Evolutionary conservation across 2,329 filamentous ascomycete genomes (phyloP), one percentile per base, ranked within the genome.

Genomic region (Fusarium succisae): DNA sequence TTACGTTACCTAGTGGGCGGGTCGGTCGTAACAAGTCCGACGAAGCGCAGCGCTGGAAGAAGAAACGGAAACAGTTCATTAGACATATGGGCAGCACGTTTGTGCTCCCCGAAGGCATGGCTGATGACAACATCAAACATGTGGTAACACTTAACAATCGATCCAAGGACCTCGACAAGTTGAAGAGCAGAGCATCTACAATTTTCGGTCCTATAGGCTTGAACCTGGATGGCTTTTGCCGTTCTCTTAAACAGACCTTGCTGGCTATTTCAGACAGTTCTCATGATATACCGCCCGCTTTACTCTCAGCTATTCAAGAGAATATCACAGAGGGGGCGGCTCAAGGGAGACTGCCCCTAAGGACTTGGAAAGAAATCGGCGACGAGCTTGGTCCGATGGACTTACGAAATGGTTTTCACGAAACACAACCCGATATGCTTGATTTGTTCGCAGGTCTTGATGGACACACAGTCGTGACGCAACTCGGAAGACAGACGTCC

Each of bases 91-190:
- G 70, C 15, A 72, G 73, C 10, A 72, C 79, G 4, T 84, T 84
- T 65, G 79, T 84, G n/a, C 72, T 84, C 18, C 82, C 83, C 4
- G 83, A 85, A 54, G 76, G 76, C 10, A 74, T 83, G 67, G 75
- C 76, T 17, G 79, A 81, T 11, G 69, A 72, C 4, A 73, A 78
- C 10, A 45, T 81, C 22, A 71, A 78, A 18, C 51, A 58, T 9
- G 50, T 79, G 39, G 75, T 76, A 22, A 72, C 50, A 6, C 73
- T 53, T 11, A 55, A 35, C 17, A 32, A n/a, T 48, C 68, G 45
- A n/a, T 48, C 57, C 50, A 53, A 45, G 1, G 48, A 57, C 30
- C 30, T 55, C 14, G 54, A 41, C 22, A 30, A 54, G 22, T 35
- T 55, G 17, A 54, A 64, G 18, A 28, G 41, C 24, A 61, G 50